phyloP scores from a whole-genome alignment of 768 basidiomycete species.

The Termitomyces heimii region DNA sequence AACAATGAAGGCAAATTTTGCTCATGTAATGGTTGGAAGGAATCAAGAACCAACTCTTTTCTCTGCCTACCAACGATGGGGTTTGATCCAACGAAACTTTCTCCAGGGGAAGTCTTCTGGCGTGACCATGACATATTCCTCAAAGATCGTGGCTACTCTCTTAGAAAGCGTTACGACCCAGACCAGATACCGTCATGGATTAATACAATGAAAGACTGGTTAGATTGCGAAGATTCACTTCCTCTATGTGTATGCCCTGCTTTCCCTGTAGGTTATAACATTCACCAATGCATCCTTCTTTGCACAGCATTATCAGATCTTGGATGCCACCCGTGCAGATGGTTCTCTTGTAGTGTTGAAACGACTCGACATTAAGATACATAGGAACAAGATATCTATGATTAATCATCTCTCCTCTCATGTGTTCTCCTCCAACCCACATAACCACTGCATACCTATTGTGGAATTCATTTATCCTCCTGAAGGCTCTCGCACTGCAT shows the following conservation, averaged over 20 bases:
- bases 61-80: not conserved
- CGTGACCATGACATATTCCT: not conserved
- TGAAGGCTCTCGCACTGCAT: constrained; percentile 5
- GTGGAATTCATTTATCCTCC: constrained; percentile 12
- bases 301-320: not conserved
- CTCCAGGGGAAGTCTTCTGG: not conserved
- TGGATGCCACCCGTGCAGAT: not conserved
- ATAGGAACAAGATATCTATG: not conserved
- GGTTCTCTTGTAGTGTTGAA: not conserved
- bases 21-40: not conserved
- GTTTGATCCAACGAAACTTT: not conserved
- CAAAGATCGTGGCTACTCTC: constrained; percentile 5
- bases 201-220: not conserved
- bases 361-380: not conserved
- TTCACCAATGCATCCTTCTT: not conserved
- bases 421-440: not conserved
- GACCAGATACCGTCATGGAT: constrained; percentile 2
- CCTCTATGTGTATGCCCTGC: not conserved
- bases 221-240: not conserved
- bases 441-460: constrained; percentile 21
- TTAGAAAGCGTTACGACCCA: not conserved
- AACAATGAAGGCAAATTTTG: not conserved
- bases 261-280: not conserved
- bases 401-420: not conserved
- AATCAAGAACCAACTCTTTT: not conserved